A percentile compares a stretch with the other conserved stretches of the same genome.
Conservation (phyloP, 2,329 filamentous ascomycete genomes). For the Claviceps citrina region DNA sequence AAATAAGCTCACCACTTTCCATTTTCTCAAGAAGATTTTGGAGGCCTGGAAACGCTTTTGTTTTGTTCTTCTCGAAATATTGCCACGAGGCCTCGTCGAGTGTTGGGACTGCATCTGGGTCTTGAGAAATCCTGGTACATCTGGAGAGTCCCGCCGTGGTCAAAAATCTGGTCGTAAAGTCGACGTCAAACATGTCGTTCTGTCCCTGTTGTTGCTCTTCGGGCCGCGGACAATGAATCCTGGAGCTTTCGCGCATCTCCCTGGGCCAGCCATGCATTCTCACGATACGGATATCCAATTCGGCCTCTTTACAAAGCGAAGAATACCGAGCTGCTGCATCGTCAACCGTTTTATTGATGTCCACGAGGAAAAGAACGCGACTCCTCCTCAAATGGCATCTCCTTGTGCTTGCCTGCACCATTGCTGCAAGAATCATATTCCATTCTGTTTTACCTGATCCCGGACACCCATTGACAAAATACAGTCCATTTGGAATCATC, state of each 20-base stretch:
- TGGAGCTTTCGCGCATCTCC: conserved; percentile 18
- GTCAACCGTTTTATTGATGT: conserved; percentile 32
- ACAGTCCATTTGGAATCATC: conserved; percentile 26
- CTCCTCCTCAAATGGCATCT: conserved; percentile 10
- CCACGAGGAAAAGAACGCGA: conserved; percentile 29
- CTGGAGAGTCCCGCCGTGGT: conserved; percentile 13
- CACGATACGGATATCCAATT: conserved; percentile 20
- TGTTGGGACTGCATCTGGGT: conserved; percentile 19
- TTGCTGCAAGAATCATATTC: conserved; percentile 26
- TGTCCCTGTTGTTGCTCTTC: conserved; percentile 1
- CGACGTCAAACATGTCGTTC: conserved; percentile 4
- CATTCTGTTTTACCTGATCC: conserved; percentile 33
- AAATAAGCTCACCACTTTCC: conserved; percentile 14
- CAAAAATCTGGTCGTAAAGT: conserved; percentile 23
- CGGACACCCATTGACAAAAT: conserved; percentile 30
- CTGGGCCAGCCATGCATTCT: conserved; percentile 27
- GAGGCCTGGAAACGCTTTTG: conserved; percentile 19
- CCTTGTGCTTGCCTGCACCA: conserved; percentile 20
- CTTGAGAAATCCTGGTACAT: conserved; percentile 6
- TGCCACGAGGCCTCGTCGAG: conserved; percentile 30
- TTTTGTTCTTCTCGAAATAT: conserved; percentile 20
- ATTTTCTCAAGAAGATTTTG: conserved; percentile 21
- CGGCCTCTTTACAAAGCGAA: conserved; percentile 20
- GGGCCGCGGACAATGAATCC: conserved; percentile 12
- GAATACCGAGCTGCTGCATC: conserved; percentile 29